These are phyloP conservation scores for Phlebiopsis flavidoalba DNA, from an alignment of 768 basidiomycete genomes.

Conservation along the genomic window DNA sequence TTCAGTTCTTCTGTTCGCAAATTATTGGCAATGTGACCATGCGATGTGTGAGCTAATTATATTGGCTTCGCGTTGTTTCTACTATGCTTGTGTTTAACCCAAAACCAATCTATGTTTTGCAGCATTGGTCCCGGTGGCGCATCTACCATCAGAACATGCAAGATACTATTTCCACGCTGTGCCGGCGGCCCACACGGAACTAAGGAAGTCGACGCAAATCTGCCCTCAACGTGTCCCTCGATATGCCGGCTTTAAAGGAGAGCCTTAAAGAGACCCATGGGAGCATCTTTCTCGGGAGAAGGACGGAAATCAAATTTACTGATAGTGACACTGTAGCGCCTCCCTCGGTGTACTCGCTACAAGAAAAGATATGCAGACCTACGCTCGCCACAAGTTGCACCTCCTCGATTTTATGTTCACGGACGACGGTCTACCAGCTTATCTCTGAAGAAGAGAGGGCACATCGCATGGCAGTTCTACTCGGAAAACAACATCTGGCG, in stretches of 20 bases:
- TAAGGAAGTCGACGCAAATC: constrained; percentile 53
- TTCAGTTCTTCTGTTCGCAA: constrained; percentile 71
- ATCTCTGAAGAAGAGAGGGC: constrained; percentile 56
- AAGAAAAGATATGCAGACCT: constrained; percentile 90
- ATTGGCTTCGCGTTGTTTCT: constrained; percentile 4
- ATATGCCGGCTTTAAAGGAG: constrained; percentile 89
- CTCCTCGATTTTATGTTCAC: constrained; percentile 72
- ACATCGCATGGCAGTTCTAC: constrained; percentile 69
- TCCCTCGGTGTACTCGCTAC: constrained; percentile 69
- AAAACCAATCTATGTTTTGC: neutral
- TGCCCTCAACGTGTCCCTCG: constrained; percentile 76
- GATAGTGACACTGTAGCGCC: constrained; percentile 34
- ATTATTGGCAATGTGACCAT: constrained; percentile 60
- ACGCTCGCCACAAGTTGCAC: constrained; percentile 87
- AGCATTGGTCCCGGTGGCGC: constrained; percentile 81
- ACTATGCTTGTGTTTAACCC: neutral
- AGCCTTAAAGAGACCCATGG: constrained; percentile 81
- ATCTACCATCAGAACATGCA: constrained; percentile 82
- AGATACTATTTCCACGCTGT: constrained; percentile 77
- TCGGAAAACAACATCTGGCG: constrained; percentile 74
- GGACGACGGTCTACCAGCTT: constrained; percentile 80
- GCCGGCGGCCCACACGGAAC: constrained; percentile 54
- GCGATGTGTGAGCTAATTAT: constrained; percentile 48
- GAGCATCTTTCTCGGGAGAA: constrained; percentile 23
- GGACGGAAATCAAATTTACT: neutral